Evolutionary conservation across 768 basidiomycete species (phyloP), one percentile per base, ranked within the genome.

Genomic region (Vararia minispora): DNA sequence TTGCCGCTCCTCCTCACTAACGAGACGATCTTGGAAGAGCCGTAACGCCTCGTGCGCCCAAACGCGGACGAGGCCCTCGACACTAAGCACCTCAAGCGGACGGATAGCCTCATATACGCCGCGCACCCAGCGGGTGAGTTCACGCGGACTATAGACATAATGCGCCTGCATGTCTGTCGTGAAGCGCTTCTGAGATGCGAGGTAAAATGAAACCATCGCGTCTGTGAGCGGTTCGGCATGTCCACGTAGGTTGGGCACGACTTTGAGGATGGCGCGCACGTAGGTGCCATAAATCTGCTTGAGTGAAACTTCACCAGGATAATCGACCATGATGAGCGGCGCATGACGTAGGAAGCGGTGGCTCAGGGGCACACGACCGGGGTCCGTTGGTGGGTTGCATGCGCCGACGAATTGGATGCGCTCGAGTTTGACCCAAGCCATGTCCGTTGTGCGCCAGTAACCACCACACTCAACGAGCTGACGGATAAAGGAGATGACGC

Each of bases 351-450:
- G 71, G 78, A 99, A 99, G 42, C 95, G 80, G 57, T 95, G 91
- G 43, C 78, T 92, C 42, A 99, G 79, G 23, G 94, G 92, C n/a
- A 98, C 92, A 58, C 95, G 90, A 41, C 95, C 95, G 32, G 95
- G 92, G 63, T 99, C 95, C 13, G 95, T 98, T 3, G 95, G 95
- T 18, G 95, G 95, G 56, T 99, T 99, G 61, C 95, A 99, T 35
- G 95, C 95, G 34, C 95, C 95, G 31, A 99, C 95, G 55, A 99
- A 98, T 58, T 99, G 95, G 44, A 99, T 97, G n/a, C 95, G 78
- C 58, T 98, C 95, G 37, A 99, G 69, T 52, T 81, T 87, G 50
- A 99, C 91, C 92, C 94, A 99, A 11, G 91, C 75, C 76, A 91
- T 86, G 60, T 99, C 95, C 12, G 72, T 74, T 2, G 90, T 74